Evolutionary conservation across 2,329 filamentous ascomycete genomes (phyloP), one percentile per base, ranked within the genome.

Genomic region (Verticillium albo-atrum): DNA sequence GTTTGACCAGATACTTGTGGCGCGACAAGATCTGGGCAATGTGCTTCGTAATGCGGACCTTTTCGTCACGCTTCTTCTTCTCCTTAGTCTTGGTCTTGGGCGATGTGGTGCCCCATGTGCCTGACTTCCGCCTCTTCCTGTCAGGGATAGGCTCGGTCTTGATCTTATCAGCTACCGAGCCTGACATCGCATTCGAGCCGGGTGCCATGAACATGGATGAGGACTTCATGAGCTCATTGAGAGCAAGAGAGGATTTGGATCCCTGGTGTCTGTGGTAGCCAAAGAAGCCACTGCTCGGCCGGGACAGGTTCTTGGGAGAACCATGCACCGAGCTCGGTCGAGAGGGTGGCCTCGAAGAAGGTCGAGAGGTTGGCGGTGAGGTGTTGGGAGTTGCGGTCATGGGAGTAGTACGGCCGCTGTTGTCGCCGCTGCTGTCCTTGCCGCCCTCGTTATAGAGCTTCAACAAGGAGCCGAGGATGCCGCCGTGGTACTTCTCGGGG

Each of bases 1-100:
- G 83, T 71, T 90, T 92, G 58, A 93, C 82, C 14, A 97, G 81
- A 70, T 96, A 97, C 58, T 86, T 84, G 66, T 97, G 92, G 3
- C 92, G 85, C 35, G 88, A 87, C 23, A 97, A 82, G 17, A 90
- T 93, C 62, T 84, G 79, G 5, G 85, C 85, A 61, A 88, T 87
- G 65, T 86, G 83, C 10, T 82, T 75, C 0, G 81, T 85, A 65
- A 86, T 84, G 26, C 76, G 67, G 25, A 68, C 66, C 61, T 75
- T 68, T 20, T 76, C 74, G 7, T 63, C 62, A 25, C 68, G 65
- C 61, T 75, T 68, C 25, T 76, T 74, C 10, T 63, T 61, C 12
- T 60, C 14, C 55, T 61, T 64, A 23, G 47, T 34, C 34, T 55
- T 55, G 1, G 34, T 54, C 17, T 57, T 58, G 14, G 51, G 27